Base-by-base conservation (phyloP, 2,329 filamentous ascomycete species). In the Hypocrella siamensis region DNA sequence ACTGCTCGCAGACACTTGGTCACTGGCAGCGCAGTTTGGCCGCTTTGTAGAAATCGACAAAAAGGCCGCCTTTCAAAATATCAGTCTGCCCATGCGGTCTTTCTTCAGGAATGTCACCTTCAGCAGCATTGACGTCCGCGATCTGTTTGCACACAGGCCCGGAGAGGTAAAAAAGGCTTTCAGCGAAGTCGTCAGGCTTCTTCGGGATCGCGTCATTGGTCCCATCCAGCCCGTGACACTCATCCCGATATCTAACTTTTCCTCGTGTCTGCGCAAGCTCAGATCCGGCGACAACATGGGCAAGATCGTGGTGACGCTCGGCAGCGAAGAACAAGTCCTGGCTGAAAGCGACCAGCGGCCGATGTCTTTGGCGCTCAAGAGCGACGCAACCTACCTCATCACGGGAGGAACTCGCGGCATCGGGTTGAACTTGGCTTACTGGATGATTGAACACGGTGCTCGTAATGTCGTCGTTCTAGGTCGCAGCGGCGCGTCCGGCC, bases 51-150 rank as follows among this genome's bases (percentile, higher is more conserved):
- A 57, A 35, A 52, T 61, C 33, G 54, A 55, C 10, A 52, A 51
- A 34, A 46, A 46, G 9, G 54, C 57, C 30, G 46, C 57, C 16
- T 31, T 44, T 3, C 45, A 48, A 16, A 53, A 58, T 17, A 53
- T 47, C 2, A 32, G 32, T 16, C 34, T 49, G 28, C 35, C 38
- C 19, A 61, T 61, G 55, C 35, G 38, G 3, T 46, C 47, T 1
- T 60, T 62, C 30, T 46, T 48, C 10, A 43, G 41, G 26, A 50
- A 47, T 28, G 48, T 57, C n/a, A 55, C 49, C 1, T 65, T 65
- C 34, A 43, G 54, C 2, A 54, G 52, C 1, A 48, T 65, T 3
- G 57, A 65, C 38, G 38, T 65, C 7, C 38, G 44, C 17, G 26
- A 21, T 6, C 14, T 40, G 18, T 30, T 34, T 32, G 16, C 31